Evolutionary conservation across 2,329 filamentous ascomycete genomes (phyloP), one percentile per base, ranked within the genome.

Genomic region (Hortaea werneckii): DNA sequence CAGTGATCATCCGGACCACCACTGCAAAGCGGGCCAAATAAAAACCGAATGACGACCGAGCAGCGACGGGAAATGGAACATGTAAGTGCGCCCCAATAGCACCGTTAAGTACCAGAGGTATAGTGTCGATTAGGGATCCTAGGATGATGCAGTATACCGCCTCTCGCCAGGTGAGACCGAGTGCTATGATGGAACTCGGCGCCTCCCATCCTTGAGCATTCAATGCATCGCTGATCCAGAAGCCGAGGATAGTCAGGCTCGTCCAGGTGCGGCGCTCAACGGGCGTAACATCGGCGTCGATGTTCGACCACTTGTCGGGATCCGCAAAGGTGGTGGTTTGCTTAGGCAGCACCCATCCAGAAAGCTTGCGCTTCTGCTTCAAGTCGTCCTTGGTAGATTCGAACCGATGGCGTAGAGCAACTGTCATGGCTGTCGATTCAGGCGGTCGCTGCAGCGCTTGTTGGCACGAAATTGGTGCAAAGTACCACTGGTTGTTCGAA

Each of bases 1-100:
- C 75, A 3, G 78, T 68, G 46, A 78, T 72, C 35, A 70, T 67
- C 8, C 75, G 67, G 0, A 71, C 75, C 6, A 78, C 54, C 43
- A 78, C 74, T 26, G 74, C 69, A 34, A 78, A 64, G 54, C 76
- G 76, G 26, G 71, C 74, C 44, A 75, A 74, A 67, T 71, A 77
- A 62, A 77, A 78, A 0, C 76, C 76, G 67, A 75, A 79, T 41
- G 68, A 71, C 2, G 75, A 73, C 41, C 76, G 71, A 0, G 72
- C 71, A 27, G 77, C 69, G 6, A 79, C 75, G 0, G 76, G 74
- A 54, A 79, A 79, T 0, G 75, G 74, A 4, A 73, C 67, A 55
- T 79, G 74, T 50, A 76, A 68, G 55, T 66, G 65, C 11, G 66
- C 65, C 29, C 67, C 70, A 40, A 79, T 71, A 10, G 75, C 72